phyloP scores from a whole-genome alignment of 2,329 filamentous ascomycete genomes.

The Amphichorda felina region DNA sequence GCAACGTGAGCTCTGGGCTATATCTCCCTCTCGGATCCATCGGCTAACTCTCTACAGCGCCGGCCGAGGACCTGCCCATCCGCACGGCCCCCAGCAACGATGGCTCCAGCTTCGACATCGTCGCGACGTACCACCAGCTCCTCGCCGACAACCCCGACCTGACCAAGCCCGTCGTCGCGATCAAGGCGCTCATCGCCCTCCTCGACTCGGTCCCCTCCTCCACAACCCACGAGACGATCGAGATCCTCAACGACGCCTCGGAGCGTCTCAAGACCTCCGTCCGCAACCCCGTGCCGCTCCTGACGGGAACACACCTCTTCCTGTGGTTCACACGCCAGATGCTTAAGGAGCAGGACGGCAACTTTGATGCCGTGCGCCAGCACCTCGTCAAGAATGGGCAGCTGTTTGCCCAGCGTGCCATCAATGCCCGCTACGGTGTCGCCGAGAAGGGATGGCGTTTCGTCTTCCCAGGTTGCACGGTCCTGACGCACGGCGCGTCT shows the following conservation, averaged over 20 bases:
- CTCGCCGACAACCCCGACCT: constrained; percentile 63
- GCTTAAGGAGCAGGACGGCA: constrained; percentile 41
- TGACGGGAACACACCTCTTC: constrained; percentile 91
- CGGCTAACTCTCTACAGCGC: background rate
- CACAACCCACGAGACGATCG: constrained; percentile 89
- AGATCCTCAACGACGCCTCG: constrained; percentile 69
- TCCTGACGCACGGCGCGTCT: constrained; percentile 86
- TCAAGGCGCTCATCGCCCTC: constrained; percentile 80
- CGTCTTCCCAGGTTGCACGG: constrained; percentile 63
- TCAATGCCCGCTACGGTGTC: constrained; percentile 74
- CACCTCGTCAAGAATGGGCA: constrained; percentile 79
- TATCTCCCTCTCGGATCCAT: too few species aligned
- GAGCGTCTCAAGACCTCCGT: constrained; percentile 66
- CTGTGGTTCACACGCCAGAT: constrained; percentile 82
- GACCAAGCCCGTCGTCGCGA: constrained; percentile 91
- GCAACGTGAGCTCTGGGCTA: too few species aligned
- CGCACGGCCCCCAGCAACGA: background rate
- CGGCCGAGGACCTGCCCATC: background rate
- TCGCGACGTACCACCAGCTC: constrained; percentile 40
- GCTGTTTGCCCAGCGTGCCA: constrained; percentile 77
- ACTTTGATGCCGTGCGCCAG: constrained; percentile 69
- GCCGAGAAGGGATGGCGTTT: constrained; percentile 69
- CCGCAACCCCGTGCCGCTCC: constrained; percentile 81
- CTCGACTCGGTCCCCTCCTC: constrained; percentile 68
- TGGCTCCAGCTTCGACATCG: constrained; percentile 23